Base-by-base conservation (phyloP, 345 rosid genomes). In the Clausena lansium region DNA sequence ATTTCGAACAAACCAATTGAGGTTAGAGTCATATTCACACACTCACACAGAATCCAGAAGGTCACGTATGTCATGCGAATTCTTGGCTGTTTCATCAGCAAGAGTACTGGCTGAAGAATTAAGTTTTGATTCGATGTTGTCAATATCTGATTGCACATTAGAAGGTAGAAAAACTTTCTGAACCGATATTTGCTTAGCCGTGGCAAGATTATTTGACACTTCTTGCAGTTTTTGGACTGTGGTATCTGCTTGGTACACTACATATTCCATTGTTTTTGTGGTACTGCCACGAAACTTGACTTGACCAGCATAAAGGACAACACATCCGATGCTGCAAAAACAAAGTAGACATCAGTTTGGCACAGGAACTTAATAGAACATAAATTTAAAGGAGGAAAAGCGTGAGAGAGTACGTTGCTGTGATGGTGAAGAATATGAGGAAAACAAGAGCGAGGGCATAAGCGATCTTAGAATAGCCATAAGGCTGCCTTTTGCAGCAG, bases 81-180 rank as follows among this genome's bases (percentile, higher is more conserved):
- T 90, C 73, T 80, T 89, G 27, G 70, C 78, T 1, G 98, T 73
- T 81, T 88, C 80, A 57, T 87, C 86, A 20, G 93, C 79, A 72
- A 96, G 83, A 33, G 67, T 80, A 54, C 86, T 84, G 54, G 90
- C 87, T 25, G 98, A 88, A 65, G 94, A 86, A 71, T 73, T 77
- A 5, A 94, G 85, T 83, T 83, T 92, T 13, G 78, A 76, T 81
- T 84, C 97, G 4, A 94, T 84, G 79, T 88, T 90, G 75, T 94
- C 99, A 77, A 96, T 94, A 78, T 96, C 97, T 54, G 98, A 77
- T 85, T 94, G 98, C 20, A 96, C 92, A 83, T 81, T 86, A 35
- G 91, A 81, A 76, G 99, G 97, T 62, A 96, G 83, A 76, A 79
- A 84, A 27, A 94, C 91, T 66, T 92, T 86, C 80, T 92, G 91